These are phyloP conservation scores for Podospora sp. DNA, from an alignment of 495 filamentous ascomycete species.

Conservation along the genomic window DNA sequence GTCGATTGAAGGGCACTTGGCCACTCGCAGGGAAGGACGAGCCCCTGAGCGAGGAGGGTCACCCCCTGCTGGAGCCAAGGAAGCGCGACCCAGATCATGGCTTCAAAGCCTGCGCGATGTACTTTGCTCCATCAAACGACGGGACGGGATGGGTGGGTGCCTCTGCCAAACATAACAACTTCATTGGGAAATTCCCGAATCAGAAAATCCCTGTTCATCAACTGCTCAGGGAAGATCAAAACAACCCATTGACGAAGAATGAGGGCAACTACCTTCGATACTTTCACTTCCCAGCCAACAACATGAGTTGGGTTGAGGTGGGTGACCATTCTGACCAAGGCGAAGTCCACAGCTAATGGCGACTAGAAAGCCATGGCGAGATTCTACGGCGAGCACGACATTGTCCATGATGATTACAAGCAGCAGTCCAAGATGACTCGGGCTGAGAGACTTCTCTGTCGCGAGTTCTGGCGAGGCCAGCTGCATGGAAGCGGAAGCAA, in stretches of 20 bases:
- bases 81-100: not conserved
- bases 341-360: not conserved
- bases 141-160: not conserved
- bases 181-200: not conserved
- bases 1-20: not conserved
- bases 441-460: not conserved
- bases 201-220: not conserved
- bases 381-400: not conserved
- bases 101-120: not conserved
- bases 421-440: not conserved
- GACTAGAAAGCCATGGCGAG: not conserved
- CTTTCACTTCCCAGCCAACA: not conserved
- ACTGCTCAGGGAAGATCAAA: not conserved
- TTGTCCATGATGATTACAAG: not conserved
- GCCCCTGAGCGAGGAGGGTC: not conserved
- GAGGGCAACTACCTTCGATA: not conserved
- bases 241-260: not conserved
- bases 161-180: not conserved
- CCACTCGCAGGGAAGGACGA: not conserved
- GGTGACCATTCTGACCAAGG: not conserved
- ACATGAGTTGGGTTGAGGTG: not conserved
- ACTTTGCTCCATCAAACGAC: not conserved
- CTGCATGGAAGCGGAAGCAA: not conserved
- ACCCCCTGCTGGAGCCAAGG: not conserved
- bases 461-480: not conserved